Conservation (phyloP, 2,329 filamentous ascomycete genomes). For the Diaporthe eres region DNA sequence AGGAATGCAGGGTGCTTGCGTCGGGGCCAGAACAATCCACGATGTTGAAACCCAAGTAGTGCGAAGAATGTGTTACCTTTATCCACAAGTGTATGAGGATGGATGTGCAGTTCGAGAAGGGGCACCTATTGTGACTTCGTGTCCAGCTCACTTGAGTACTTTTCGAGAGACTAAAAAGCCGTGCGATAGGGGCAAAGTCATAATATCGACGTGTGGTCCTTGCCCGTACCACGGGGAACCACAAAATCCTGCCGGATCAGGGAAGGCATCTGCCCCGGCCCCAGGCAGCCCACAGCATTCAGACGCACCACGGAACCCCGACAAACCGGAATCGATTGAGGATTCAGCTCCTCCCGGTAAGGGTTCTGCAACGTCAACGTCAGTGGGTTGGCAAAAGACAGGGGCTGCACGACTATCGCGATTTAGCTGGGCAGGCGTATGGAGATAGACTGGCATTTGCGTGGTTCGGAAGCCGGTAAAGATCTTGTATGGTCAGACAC, state of each 20-base stretch:
- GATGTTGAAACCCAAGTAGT: not conserved
- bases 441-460: not conserved
- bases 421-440: not conserved
- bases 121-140: not conserved
- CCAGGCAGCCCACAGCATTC: constrained; percentile 11
- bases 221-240: constrained; percentile 4
- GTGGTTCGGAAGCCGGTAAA: constrained; percentile 13
- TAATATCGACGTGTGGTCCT: constrained; percentile 21
- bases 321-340: constrained; percentile 10
- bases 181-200: not conserved
- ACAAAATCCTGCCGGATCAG: constrained; percentile 19
- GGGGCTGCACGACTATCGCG: not conserved
- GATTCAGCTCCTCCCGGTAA: not conserved
- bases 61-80: constrained; percentile 23
- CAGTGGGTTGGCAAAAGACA: not conserved
- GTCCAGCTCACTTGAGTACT: constrained; percentile 3
- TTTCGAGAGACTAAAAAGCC: constrained; percentile 10
- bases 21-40: not conserved
- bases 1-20: not conserved
- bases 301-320: constrained; percentile 13
- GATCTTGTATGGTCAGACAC: not conserved
- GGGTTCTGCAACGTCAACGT: constrained; percentile 1
- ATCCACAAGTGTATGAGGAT: constrained; percentile 29
- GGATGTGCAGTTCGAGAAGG: constrained; percentile 12
- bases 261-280: constrained; percentile 2